Evolutionary conservation across 176 grass and related monocot genomes (phyloP).

Genomic region (Phragmites australis): DNA sequence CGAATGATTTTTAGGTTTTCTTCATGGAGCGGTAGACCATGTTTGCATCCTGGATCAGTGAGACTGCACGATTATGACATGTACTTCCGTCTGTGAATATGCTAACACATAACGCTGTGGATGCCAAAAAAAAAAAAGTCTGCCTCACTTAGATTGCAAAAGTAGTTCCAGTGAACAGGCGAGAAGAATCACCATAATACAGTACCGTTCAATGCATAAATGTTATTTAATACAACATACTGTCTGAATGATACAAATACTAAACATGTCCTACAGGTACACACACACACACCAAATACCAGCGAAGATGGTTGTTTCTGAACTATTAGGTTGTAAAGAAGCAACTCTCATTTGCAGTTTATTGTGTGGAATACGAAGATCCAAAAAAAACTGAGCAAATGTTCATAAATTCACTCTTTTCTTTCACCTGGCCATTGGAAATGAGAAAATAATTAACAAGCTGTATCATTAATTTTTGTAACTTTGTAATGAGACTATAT

Average conservation of each 20-base stretch:
- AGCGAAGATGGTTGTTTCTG: neutral
- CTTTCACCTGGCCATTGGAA: slow-evolving; percentile 30
- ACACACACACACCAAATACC: neutral
- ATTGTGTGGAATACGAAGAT: neutral
- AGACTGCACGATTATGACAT: neutral
- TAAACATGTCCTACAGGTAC: neutral
- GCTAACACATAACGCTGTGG: neutral
- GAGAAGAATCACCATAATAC: neutral
- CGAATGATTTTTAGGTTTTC: neutral
- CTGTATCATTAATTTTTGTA: neutral
- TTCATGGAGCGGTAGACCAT: neutral
- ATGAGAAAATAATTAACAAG: neutral
- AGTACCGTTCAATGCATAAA: neutral
- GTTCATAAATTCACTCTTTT: slow-evolving; percentile 37
- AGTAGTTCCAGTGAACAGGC: neutral
- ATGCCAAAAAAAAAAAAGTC: neutral
- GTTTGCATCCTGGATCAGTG: neutral
- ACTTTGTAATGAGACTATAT: neutral
- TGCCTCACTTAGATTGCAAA: neutral
- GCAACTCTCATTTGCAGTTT: neutral
- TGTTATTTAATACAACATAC: neutral
- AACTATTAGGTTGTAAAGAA: slow-evolving; percentile 11
- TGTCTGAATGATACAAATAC: neutral
- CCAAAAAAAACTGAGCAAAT: neutral
- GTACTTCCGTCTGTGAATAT: neutral